Conservation (phyloP, 2,329 filamentous ascomycete genomes). For the Nectriaceae sp. region DNA sequence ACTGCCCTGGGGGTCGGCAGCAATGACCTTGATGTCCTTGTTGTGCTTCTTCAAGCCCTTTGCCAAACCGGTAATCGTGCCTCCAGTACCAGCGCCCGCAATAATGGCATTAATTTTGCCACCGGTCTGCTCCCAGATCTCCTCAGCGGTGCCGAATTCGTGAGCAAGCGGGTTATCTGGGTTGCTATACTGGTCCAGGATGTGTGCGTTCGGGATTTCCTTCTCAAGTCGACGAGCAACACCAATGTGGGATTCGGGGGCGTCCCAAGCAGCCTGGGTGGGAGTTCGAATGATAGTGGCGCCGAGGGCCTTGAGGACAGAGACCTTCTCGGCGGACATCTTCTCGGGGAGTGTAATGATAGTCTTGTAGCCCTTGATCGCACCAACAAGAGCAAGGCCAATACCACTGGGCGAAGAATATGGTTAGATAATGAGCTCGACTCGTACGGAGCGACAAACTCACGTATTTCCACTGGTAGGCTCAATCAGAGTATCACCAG, state of each 20-base stretch:
- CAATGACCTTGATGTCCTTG: slow-evolving; percentile 80
- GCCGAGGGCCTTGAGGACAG: slow-evolving; percentile 88
- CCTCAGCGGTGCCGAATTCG: slow-evolving; percentile 91
- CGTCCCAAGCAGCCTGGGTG: slow-evolving; percentile 92
- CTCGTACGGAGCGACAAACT: slow-evolving; percentile 25
- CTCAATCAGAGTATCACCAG: slow-evolving; percentile 95
- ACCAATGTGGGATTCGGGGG: slow-evolving; percentile 94
- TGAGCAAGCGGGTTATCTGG: slow-evolving; percentile 89
- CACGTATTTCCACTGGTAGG: slow-evolving; percentile 94
- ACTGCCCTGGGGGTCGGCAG: slow-evolving; percentile 89
- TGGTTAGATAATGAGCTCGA: slow-evolving; percentile 24
- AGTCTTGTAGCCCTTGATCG: slow-evolving; percentile 96
- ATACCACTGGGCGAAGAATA: slow-evolving; percentile 62
- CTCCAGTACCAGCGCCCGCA: slow-evolving; percentile 91
- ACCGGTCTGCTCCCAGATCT: slow-evolving; percentile 90
- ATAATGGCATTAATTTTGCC: slow-evolving; percentile 83
- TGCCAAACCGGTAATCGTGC: slow-evolving; percentile 89
- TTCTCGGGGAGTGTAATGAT: slow-evolving; percentile 99
- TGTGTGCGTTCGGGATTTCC: slow-evolving; percentile 95
- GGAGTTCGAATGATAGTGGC: slow-evolving; percentile 98
- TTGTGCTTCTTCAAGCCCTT: slow-evolving; percentile 87
- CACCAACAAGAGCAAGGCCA: slow-evolving; percentile 87
- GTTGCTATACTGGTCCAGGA: slow-evolving; percentile 95
- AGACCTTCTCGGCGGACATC: slow-evolving; percentile 98
- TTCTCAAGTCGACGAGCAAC: slow-evolving; percentile 88